Evolutionary conservation across 768 basidiomycete species (phyloP).

Genomic region (Tricholoma furcatifolium): DNA sequence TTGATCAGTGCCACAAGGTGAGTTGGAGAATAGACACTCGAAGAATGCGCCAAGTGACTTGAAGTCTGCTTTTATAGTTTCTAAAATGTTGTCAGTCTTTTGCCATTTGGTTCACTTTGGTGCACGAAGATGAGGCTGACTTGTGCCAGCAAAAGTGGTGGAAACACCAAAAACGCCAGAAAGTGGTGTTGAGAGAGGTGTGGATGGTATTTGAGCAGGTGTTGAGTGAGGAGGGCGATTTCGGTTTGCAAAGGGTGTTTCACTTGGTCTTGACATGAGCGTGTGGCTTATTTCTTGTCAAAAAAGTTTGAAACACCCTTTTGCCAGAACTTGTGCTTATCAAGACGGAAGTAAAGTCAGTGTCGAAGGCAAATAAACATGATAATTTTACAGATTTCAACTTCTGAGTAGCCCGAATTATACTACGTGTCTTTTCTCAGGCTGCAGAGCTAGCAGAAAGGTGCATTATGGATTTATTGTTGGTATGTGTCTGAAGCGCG

Average conservation of each 20-base stretch:
- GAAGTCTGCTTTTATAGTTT: not conserved
- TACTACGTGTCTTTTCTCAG: not conserved
- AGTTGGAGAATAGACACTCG: not conserved
- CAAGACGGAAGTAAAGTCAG: too few relatives aligned
- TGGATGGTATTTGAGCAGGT: not conserved
- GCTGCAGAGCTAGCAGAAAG: not conserved
- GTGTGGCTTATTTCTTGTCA: too few relatives aligned
- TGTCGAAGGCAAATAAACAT: too few relatives aligned
- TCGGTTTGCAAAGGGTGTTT: too few relatives aligned
- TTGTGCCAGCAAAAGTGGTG: too few relatives aligned
- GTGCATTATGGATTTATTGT: not conserved
- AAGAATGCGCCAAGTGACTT: not conserved
- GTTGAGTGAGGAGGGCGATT: too few relatives aligned
- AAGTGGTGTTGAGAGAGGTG: not conserved
- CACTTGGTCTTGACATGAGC: too few relatives aligned
- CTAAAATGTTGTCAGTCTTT: not conserved
- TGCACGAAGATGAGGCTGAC: not conserved
- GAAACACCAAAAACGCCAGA: too few relatives aligned
- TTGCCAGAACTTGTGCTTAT: too few relatives aligned
- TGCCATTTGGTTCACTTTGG: conserved; percentile 2
- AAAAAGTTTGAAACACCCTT: too few relatives aligned
- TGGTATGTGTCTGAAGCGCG: conserved; percentile 1
- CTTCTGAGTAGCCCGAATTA: too few relatives aligned
- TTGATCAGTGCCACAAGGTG: not conserved
- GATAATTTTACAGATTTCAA: too few relatives aligned